A percentile compares a stretch with the other conserved stretches of the same genome.
Conservation (phyloP, 208 protist species). For the Trypanosoma avium region DNA sequence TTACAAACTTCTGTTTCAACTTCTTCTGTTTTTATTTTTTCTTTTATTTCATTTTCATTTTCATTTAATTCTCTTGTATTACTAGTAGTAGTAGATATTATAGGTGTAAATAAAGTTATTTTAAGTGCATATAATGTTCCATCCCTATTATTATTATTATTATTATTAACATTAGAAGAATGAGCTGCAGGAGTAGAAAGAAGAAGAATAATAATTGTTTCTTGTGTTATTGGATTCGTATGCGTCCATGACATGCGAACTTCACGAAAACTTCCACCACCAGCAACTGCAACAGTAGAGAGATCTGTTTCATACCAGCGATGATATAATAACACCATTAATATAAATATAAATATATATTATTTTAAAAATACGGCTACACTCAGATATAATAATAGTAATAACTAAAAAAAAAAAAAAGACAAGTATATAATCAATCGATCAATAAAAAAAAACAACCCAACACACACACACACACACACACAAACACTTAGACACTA, state of each 20-base stretch:
- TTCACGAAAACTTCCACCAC: constrained; percentile 18
- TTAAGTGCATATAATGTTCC: constrained; percentile 19
- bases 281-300: neutral
- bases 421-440: no score
- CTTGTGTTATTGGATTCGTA: constrained; percentile 10
- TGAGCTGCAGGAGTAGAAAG: constrained; percentile 5
- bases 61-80: neutral
- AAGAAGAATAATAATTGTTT: constrained; percentile 21
- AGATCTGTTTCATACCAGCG: constrained; percentile 21
- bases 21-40: neutral
- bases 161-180: neutral
- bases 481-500: constrained; percentile 11
- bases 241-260: constrained; percentile 27
- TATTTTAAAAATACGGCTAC: no score
- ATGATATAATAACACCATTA: constrained; percentile 25
- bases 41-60: neutral
- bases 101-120: constrained; percentile 14
- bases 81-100: neutral
- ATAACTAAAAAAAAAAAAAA: neutral
- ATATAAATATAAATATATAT: no score
- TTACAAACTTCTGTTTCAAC: neutral
- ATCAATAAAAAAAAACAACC: neutral
- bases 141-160: no score
- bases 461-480: constrained; percentile 2
- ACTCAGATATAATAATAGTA: neutral